Evolutionary conservation across 768 basidiomycete species (phyloP), one percentile per base, ranked within the genome.

Genomic region (Mycena haematopus): DNA sequence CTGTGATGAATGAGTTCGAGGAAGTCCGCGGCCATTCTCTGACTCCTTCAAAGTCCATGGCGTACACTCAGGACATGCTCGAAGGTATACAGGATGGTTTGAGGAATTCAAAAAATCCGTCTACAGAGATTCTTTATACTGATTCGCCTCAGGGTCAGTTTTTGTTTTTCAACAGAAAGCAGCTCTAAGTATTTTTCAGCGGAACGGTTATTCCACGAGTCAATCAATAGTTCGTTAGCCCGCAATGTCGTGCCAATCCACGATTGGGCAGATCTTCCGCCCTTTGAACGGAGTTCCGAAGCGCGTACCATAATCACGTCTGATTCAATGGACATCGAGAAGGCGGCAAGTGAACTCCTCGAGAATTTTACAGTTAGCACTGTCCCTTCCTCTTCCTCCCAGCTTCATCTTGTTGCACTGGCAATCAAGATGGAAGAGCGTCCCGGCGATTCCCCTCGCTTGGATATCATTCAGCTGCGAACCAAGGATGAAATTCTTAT

Each of bases 351-450:
- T 19, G 35, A 52, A 10, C 5, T 52, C 6, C 35, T 52, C 7
- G 35, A n/a, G 7, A 11, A 21, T 52, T 22, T 31, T 21, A 52
- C 9, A n/a, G n/a, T n/a, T n/a, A n/a, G 29, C 29, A 9, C 29
- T n/a, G 35, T n/a, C n/a, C n/a, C n/a, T n/a, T n/a, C n/a, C 35
- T 49, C 42, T 27, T 45, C 53, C 3, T 51, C 56, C 29, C 33
- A 40, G 68, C 45, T 73, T 8, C 25, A 33, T 46, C 22, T 46
- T 3, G 22, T 60, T 15, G 50, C 42, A 40, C 27, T 60, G 5
- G n/a, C 8, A 3, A 36, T 60, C 27, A 60, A 60, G 17, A 35
- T 21, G 0, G 42, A 24, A 14, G 22, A 45, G n/a, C 17, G 22
- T 13, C 1, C 38, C 1, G 42, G 21, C 2, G 21, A 52, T 35